phyloP scores from a whole-genome alignment of 495 filamentous ascomycete species.

The Podospora comata region DNA sequence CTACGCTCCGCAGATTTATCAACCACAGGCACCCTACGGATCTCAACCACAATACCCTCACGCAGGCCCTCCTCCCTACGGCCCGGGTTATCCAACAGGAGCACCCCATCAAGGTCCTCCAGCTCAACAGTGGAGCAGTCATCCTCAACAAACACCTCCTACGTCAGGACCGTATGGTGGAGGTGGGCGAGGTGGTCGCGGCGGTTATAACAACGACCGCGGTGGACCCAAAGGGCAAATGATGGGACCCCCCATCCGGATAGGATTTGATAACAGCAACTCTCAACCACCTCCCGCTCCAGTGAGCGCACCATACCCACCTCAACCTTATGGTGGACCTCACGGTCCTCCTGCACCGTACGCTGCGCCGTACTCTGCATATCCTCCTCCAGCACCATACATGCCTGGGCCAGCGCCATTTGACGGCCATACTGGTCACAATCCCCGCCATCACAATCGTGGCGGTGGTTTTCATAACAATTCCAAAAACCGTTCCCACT shows the following conservation, averaged over 20 bases:
- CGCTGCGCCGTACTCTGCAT: constrained; percentile 35
- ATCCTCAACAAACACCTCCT: constrained; percentile 38
- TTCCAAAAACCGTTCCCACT: constrained; percentile 32
- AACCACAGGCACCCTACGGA: constrained; percentile 26
- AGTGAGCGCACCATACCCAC: constrained; percentile 46
- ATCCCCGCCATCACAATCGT: constrained; percentile 35
- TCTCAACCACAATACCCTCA: constrained; percentile 27
- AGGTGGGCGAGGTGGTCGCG: constrained; percentile 52
- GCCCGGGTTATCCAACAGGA: constrained; percentile 34
- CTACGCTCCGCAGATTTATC: constrained; percentile 51
- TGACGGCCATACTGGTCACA: constrained; percentile 35
- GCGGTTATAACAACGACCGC: constrained; percentile 50
- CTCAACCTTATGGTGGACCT: constrained; percentile 27
- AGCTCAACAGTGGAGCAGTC: constrained; percentile 34
- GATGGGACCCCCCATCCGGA: constrained; percentile 58
- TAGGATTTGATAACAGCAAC: constrained; percentile 51
- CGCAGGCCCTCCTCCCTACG: constrained; percentile 33
- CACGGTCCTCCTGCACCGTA: constrained; percentile 36
- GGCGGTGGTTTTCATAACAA: constrained; percentile 38
- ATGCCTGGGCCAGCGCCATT: constrained; percentile 27
- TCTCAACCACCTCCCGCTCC: constrained; percentile 40
- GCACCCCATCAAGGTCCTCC: constrained; percentile 34
- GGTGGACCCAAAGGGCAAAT: constrained; percentile 46
- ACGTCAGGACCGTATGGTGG: constrained; percentile 44
- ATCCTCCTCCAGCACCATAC: constrained; percentile 35